A percentile compares a stretch with the other conserved stretches of the same genome.
Evolutionary conservation across 371 early-diverging fungal genomes (phyloP).

Genomic region (Sporodiniella umbellata): DNA sequence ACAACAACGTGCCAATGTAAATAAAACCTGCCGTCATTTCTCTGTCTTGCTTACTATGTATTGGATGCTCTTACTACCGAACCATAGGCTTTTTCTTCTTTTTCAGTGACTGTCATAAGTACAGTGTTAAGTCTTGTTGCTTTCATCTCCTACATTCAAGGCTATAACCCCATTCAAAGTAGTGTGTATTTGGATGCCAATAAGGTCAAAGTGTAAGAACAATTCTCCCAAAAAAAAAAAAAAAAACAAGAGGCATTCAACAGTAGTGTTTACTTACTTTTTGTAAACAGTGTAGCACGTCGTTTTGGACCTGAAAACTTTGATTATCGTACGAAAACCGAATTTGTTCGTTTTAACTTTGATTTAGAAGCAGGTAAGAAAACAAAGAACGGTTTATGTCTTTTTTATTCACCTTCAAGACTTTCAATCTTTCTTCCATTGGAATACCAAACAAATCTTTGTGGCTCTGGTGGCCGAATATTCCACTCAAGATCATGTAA

Average conservation of each 20-base stretch:
- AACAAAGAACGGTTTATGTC: background rate
- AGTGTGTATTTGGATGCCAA: conserved; percentile 44
- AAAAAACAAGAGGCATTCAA: too few species aligned
- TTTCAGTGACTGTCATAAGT: conserved; percentile 63
- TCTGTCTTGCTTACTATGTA: too few species aligned
- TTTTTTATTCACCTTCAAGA: conserved; percentile 44
- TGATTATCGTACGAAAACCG: conserved; percentile 62
- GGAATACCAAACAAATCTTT: conserved; percentile 97
- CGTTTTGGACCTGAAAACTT: conserved; percentile 61
- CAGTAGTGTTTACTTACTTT: background rate
- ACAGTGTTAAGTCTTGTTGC: conserved; percentile 59
- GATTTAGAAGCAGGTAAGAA: conserved; percentile 70
- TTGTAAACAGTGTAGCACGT: conserved; percentile 42
- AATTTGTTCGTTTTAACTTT: conserved; percentile 68
- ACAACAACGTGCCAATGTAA: conserved; percentile 59
- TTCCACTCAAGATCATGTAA: conserved; percentile 59
- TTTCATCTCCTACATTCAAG: conserved; percentile 39
- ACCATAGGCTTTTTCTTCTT: conserved; percentile 58
- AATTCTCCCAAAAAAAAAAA: background rate
- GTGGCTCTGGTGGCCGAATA: conserved; percentile 87
- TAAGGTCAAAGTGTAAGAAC: conserved; percentile 54
- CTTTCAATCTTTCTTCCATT: conserved; percentile 83
- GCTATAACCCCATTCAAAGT: conserved; percentile 34
- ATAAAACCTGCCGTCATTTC: background rate
- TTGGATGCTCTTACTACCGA: too few species aligned